These are phyloP conservation scores for Platismatia glauca DNA, from an alignment of 495 filamentous ascomycete species.

Conservation along the genomic window DNA sequence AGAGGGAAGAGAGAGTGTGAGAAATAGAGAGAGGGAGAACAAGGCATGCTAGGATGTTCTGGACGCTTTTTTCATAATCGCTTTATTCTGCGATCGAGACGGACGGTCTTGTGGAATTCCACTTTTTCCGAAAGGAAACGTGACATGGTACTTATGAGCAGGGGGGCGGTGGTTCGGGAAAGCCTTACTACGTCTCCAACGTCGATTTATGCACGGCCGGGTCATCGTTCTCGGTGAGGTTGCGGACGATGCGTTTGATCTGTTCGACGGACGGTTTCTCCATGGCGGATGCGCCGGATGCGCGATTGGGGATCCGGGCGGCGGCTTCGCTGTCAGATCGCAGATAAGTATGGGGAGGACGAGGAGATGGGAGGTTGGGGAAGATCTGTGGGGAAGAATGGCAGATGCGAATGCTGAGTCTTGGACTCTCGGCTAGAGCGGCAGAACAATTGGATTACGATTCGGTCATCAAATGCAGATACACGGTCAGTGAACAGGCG, in stretches of 20 bases:
- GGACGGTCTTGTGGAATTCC: too few species aligned
- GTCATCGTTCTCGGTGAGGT: slow-evolving; percentile 8
- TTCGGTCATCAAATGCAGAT: background rate
- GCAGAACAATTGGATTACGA: background rate
- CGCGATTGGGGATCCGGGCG: too few species aligned
- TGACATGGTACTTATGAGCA: background rate
- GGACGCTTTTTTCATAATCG: too few species aligned
- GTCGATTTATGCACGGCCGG: background rate
- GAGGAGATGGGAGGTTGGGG: too few species aligned
- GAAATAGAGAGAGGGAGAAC: too few species aligned
- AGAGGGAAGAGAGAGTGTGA: background rate
- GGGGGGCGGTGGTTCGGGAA: background rate
- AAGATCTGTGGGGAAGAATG: background rate
- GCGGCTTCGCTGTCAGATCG: too few species aligned
- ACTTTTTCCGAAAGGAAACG: too few species aligned
- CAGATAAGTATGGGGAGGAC: too few species aligned
- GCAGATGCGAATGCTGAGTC: background rate
- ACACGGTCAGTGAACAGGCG: background rate
- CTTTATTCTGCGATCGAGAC: too few species aligned
- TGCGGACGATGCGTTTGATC: slow-evolving; percentile 3
- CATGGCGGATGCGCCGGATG: too few species aligned
- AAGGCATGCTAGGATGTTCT: background rate
- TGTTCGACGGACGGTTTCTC: background rate
- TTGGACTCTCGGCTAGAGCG: background rate
- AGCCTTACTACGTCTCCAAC: background rate